Conservation (phyloP, 2,329 filamentous ascomycete species). For the Colletotrichum melonis region DNA sequence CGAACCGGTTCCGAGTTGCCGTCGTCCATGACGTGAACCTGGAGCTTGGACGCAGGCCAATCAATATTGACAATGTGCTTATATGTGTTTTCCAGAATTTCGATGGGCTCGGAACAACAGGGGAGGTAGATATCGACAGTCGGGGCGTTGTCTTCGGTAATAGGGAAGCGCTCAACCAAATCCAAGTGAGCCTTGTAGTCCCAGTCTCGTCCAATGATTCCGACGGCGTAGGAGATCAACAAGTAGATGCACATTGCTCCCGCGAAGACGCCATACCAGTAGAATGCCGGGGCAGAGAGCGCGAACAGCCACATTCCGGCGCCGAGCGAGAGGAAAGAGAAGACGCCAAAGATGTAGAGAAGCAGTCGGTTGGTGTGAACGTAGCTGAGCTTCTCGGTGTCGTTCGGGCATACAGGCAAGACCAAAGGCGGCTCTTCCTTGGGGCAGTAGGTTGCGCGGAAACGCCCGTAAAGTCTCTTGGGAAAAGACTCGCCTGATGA, state of each 20-base stretch:
- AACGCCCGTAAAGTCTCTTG: slow-evolving; percentile 40
- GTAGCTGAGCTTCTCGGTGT: slow-evolving; percentile 52
- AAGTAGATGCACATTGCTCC: slow-evolving; percentile 53
- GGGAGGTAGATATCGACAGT: slow-evolving; percentile 55
- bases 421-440: slow-evolving; percentile 46
- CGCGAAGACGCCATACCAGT: slow-evolving; percentile 52
- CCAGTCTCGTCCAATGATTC: slow-evolving; percentile 51
- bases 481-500: slow-evolving; percentile 29
- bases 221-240: slow-evolving; percentile 53
- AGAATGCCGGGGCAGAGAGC: slow-evolving; percentile 47
- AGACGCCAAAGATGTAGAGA: slow-evolving; percentile 52
- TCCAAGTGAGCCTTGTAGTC: slow-evolving; percentile 48
- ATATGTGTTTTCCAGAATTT: slow-evolving; percentile 51
- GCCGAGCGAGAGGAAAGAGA: slow-evolving; percentile 52
- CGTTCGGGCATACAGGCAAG: slow-evolving; percentile 49
- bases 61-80: slow-evolving; percentile 47
- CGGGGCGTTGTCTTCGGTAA: slow-evolving; percentile 47
- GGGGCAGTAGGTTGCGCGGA: slow-evolving; percentile 47
- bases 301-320: slow-evolving; percentile 56
- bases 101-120: slow-evolving; percentile 54
- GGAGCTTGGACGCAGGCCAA: slow-evolving; percentile 49
- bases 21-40: slow-evolving; percentile 54
- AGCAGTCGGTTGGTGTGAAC: slow-evolving; percentile 51
- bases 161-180: slow-evolving; percentile 44
- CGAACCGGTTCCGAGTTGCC: slow-evolving; percentile 46